Evolutionary conservation across 2,329 filamentous ascomycete genomes (phyloP).

Genomic region (Blastomyces silverae): DNA sequence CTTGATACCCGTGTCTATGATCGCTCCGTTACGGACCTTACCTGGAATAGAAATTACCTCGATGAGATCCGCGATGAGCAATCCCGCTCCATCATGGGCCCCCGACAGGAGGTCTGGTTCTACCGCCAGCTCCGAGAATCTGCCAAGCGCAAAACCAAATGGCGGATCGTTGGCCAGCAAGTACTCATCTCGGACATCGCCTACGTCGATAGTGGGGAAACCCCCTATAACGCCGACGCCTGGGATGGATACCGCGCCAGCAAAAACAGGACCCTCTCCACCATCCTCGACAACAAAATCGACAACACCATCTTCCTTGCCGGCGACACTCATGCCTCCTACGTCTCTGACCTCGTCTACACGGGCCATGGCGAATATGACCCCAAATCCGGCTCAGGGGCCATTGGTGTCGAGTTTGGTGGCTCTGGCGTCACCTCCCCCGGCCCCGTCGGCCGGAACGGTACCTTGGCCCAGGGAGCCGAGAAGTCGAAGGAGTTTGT

Average conservation of each 20-base stretch:
- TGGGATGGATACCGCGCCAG: conserved; percentile 64
- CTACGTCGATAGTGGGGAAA: conserved; percentile 26
- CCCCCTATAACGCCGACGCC: conserved; percentile 50
- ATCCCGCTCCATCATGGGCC: conserved; percentile 63
- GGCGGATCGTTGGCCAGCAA: conserved; percentile 66
- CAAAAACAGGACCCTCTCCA: conserved; percentile 61
- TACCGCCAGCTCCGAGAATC: conserved; percentile 54
- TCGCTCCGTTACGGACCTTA: conserved; percentile 54
- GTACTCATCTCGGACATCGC: conserved; percentile 38
- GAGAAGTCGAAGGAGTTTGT: conserved; percentile 42
- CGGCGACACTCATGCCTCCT: conserved; percentile 62
- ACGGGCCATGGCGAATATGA: conserved; percentile 47
- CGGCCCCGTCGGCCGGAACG: conserved; percentile 54
- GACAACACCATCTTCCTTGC: conserved; percentile 66
- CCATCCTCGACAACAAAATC: conserved; percentile 61
- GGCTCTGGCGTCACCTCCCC: conserved; percentile 60
- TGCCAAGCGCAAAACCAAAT: conserved; percentile 58
- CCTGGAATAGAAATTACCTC: conserved; percentile 58
- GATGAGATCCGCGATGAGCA: conserved; percentile 59
- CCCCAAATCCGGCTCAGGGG: conserved; percentile 47
- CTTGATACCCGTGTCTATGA: conserved; percentile 65
- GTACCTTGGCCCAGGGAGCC: conserved; percentile 49
- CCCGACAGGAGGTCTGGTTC: conserved; percentile 68
- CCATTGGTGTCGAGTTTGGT: conserved; percentile 58
- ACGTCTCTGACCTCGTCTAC: conserved; percentile 57